Conservation (phyloP, 331 rosid species). For the Spiraea crenata region DNA sequence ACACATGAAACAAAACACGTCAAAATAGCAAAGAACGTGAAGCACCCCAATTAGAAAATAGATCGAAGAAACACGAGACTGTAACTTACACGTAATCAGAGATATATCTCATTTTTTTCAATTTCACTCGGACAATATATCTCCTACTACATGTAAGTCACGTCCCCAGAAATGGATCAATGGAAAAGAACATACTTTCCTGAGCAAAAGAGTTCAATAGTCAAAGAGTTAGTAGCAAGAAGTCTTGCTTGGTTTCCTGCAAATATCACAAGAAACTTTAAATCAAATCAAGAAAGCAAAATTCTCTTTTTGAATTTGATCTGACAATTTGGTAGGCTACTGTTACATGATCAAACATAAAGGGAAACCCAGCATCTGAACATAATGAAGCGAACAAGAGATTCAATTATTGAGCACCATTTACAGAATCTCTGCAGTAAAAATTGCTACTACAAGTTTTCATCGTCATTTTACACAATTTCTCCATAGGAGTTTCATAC, state of each 20-base stretch:
- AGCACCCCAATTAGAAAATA: background rate
- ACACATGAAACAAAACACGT: background rate
- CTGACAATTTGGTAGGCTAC: background rate
- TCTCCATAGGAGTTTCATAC: conserved; percentile 11
- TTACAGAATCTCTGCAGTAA: background rate
- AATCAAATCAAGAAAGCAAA: background rate
- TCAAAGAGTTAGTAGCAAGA: background rate
- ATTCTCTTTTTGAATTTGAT: background rate
- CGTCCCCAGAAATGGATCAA: background rate
- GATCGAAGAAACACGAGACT: background rate
- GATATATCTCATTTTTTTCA: no score
- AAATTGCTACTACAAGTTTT: conserved; percentile 12
- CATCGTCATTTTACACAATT: conserved; percentile 18
- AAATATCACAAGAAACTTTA: conserved; percentile 10
- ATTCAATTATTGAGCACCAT: background rate
- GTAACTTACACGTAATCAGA: no score
- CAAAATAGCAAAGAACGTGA: background rate
- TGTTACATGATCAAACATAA: background rate
- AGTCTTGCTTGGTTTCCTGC: conserved; percentile 4
- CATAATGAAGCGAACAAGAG: background rate
- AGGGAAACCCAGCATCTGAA: background rate
- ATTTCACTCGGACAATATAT: no score
- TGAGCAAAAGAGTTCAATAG: background rate
- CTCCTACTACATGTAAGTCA: no score
- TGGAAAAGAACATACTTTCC: background rate